Evolutionary conservation across 768 basidiomycete species (phyloP).

Genomic region (Termitomyces sp.): DNA sequence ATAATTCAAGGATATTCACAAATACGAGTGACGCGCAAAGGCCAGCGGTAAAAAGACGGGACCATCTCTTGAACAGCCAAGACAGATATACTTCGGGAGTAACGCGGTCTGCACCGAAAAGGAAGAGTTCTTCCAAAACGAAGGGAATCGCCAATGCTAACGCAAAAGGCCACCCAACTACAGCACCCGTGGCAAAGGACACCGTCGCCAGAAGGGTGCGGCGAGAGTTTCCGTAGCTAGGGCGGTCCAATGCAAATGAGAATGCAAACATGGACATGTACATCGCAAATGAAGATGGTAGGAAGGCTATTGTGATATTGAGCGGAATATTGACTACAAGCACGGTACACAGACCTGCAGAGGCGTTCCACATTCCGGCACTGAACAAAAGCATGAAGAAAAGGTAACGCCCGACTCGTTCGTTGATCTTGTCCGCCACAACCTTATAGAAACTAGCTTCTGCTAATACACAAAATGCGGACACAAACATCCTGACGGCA

Average conservation of each 20-base stretch:
- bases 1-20: conserved; percentile 37
- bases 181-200: conserved; percentile 74
- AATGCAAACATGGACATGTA: conserved; percentile 80
- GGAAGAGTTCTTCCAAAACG: conserved; percentile 84
- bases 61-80: conserved; percentile 67
- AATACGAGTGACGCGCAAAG: conserved; percentile 57
- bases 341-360: conserved; percentile 56
- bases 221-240: conserved; percentile 47
- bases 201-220: conserved; percentile 66
- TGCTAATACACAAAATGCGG: conserved; percentile 64
- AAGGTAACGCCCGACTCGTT: conserved; percentile 89
- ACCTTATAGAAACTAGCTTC: conserved; percentile 84
- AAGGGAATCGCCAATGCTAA: conserved; percentile 86
- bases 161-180: conserved; percentile 98
- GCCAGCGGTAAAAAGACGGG: conserved; percentile 51
- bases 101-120: conserved; percentile 68
- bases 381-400: conserved; percentile 83
- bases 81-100: conserved; percentile 35
- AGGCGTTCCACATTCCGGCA: conserved; percentile 94
- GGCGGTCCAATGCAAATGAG: conserved; percentile 61
- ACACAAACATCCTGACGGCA: conserved; percentile 77
- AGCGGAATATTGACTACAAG: conserved; percentile 1
- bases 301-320: conserved; percentile 58
- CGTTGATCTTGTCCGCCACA: conserved; percentile 79
- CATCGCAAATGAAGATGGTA: conserved; percentile 96